These are phyloP conservation scores for Tilletia caries DNA, from an alignment of 1,284 basidiomycete genomes.

Conservation along the genomic window DNA sequence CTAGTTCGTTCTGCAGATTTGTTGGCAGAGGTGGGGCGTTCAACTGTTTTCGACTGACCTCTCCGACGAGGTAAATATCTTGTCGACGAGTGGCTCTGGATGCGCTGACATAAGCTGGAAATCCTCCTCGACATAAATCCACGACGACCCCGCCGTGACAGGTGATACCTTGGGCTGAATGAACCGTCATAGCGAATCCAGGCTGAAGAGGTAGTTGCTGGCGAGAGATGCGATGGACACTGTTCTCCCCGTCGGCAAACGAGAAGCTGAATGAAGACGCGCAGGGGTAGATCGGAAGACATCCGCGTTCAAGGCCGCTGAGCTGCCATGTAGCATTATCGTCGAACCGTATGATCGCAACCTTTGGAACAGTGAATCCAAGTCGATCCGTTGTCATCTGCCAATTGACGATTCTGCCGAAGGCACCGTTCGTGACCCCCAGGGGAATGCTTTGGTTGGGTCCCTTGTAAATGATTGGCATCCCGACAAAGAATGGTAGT, in stretches of 20 bases:
- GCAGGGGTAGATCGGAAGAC: background rate
- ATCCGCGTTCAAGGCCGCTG: background rate
- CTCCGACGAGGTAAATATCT: background rate
- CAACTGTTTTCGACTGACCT: background rate
- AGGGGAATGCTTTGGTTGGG: background rate
- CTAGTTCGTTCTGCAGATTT: background rate
- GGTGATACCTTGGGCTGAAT: background rate
- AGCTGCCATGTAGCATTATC: background rate
- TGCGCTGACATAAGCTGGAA: background rate
- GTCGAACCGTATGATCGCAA: background rate
- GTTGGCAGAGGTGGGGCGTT: background rate
- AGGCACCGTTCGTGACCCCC: background rate
- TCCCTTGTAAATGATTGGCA: background rate
- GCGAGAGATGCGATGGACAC: background rate
- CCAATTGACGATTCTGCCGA: background rate
- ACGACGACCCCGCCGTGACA: background rate
- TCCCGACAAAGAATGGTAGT: background rate
- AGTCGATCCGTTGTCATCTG: background rate
- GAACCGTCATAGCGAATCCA: background rate
- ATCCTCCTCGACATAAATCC: background rate
- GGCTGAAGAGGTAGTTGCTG: background rate
- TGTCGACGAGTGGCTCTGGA: background rate
- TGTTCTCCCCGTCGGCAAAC: too few relatives aligned
- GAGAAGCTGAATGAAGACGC: background rate
- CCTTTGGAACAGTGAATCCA: background rate